Percentiles rank a stretch among this genome's conserved stretches.
phyloP scores from a whole-genome alignment of 441 rosid species.

The Bruguiera hainesii region DNA sequence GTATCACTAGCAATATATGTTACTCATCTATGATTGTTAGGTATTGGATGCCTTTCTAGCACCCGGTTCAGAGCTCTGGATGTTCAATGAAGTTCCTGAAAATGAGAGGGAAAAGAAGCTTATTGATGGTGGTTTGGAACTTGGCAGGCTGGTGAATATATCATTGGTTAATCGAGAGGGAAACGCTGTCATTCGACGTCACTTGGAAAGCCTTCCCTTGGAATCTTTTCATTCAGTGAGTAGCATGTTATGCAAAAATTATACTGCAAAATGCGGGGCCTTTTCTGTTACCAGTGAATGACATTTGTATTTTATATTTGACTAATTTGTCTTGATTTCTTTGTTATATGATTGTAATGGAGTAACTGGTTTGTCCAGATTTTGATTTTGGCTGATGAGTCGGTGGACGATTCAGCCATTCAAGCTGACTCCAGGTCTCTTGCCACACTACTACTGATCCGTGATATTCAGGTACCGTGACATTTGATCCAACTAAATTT shows the following conservation, averaged over 20 bases:
- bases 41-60: slow-evolving; percentile 73
- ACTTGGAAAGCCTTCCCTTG: slow-evolving; percentile 74
- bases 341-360: neutral
- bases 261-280: neutral
- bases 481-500: slow-evolving; percentile 5
- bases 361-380: slow-evolving; percentile 37
- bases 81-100: slow-evolving; percentile 79
- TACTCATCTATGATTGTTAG: slow-evolving; percentile 30
- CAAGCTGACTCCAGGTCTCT: slow-evolving; percentile 86
- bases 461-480: slow-evolving; percentile 66
- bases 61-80: slow-evolving; percentile 73
- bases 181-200: slow-evolving; percentile 72
- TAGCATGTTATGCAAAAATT: slow-evolving; percentile 3
- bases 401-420: slow-evolving; percentile 78
- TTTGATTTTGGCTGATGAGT: slow-evolving; percentile 73
- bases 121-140: slow-evolving; percentile 65
- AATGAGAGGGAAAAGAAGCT: slow-evolving; percentile 68
- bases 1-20: neutral
- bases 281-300: neutral
- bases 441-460: slow-evolving; percentile 63
- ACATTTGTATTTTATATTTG: neutral
- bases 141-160: slow-evolving; percentile 54
- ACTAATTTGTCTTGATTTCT: neutral
- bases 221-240: slow-evolving; percentile 73
- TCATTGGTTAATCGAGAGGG: slow-evolving; percentile 61